Evolutionary conservation across 371 early-diverging fungal species (phyloP).

Genomic region (Mortierella sp.): DNA sequence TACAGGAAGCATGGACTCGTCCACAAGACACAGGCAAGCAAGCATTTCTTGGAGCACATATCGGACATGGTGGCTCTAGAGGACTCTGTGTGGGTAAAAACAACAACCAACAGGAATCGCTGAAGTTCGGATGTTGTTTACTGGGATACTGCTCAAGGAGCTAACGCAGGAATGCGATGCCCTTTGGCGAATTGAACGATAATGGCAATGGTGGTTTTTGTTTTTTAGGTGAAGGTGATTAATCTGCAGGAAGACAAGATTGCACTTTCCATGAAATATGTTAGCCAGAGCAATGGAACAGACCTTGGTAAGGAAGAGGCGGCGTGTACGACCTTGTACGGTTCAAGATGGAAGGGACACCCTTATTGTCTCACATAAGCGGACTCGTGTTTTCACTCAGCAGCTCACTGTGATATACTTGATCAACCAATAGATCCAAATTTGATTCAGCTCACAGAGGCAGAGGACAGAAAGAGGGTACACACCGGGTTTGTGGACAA

Average conservation of each 20-base stretch:
- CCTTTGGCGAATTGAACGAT: not conserved
- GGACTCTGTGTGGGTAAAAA: conserved; percentile 47
- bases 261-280: conserved; percentile 50
- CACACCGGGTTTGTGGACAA: conserved; percentile 46
- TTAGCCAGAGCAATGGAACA: conserved; percentile 37
- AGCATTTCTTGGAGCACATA: conserved; percentile 33
- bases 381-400: not conserved
- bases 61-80: conserved; percentile 41
- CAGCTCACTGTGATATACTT: not conserved
- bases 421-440: conserved; percentile 24
- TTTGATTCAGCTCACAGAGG: conserved; percentile 36
- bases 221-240: conserved; percentile 48
- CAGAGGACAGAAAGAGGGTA: conserved; percentile 28
- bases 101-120: not conserved
- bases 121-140: too few species aligned
- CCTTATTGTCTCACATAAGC: too few species aligned
- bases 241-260: conserved; percentile 50
- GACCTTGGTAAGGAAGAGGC: conserved; percentile 33
- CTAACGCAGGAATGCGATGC: too few species aligned
- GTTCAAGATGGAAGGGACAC: too few species aligned
- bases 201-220: too few species aligned
- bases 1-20: conserved; percentile 40
- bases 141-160: not conserved
- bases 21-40: conserved; percentile 41
- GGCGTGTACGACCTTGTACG: too few species aligned